These are phyloP conservation scores for Kodamaea derodonti DNA, from an alignment of 1,139 yeast genomes.

Conservation along the genomic window DNA sequence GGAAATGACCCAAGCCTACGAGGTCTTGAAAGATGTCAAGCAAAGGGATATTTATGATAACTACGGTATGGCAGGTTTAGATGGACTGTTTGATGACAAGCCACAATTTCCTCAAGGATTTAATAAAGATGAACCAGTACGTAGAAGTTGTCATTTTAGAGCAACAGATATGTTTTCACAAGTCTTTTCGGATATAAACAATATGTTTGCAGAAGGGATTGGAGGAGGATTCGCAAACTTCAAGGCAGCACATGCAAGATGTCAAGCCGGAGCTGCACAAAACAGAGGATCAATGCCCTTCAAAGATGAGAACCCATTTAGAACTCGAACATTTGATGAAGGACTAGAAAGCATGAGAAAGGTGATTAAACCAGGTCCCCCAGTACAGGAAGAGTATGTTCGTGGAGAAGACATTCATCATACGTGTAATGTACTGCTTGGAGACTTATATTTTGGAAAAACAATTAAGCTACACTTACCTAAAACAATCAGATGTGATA, in stretches of 20 bases:
- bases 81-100: slow-evolving; percentile 21
- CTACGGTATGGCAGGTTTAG: slow-evolving; percentile 40
- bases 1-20: slow-evolving; percentile 42
- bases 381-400: slow-evolving; percentile 9
- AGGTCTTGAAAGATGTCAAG: slow-evolving; percentile 31
- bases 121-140: not conserved
- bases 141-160: slow-evolving; percentile 5
- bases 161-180: slow-evolving; percentile 35
- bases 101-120: slow-evolving; percentile 5
- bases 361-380: slow-evolving; percentile 12
- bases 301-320: not conserved
- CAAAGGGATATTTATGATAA: slow-evolving; percentile 32
- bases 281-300: not conserved
- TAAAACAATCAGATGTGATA: slow-evolving; percentile 35
- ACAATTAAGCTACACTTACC: slow-evolving; percentile 42
- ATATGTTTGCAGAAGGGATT: slow-evolving; percentile 19
- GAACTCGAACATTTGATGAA: not conserved
- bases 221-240: slow-evolving; percentile 1
- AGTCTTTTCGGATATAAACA: slow-evolving; percentile 36
- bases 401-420: slow-evolving; percentile 48
- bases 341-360: slow-evolving; percentile 8
- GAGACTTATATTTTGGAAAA: slow-evolving; percentile 48
- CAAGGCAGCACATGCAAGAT: not conserved
- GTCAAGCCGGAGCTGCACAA: not conserved
- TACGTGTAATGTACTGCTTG: slow-evolving; percentile 38